Percentiles rank a stretch among this genome's conserved stretches.
Conservation (phyloP, 2,329 filamentous ascomycete genomes). For the Trichophyton equinum region DNA sequence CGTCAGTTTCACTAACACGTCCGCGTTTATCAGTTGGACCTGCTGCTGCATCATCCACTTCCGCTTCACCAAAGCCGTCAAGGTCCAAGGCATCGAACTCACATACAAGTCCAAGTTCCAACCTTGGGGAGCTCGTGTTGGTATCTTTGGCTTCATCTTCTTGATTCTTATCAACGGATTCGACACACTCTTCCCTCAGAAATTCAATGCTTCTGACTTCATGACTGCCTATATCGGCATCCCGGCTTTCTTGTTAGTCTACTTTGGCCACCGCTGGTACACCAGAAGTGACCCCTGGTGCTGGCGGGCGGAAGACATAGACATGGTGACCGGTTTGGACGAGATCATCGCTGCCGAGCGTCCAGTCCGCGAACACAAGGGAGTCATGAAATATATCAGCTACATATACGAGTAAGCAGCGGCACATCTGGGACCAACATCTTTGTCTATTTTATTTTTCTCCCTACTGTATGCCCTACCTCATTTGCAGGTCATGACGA, state of each 20-base stretch:
- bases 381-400: constrained; percentile 9
- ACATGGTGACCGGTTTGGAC: constrained; percentile 42
- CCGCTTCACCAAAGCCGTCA: constrained; percentile 43
- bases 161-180: constrained; percentile 66
- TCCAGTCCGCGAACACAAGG: constrained; percentile 18
- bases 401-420: constrained; percentile 12
- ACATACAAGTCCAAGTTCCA: constrained; percentile 45
- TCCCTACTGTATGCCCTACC: neutral
- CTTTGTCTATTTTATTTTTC: neutral
- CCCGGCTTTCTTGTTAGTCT: constrained; percentile 46
- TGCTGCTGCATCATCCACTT: constrained; percentile 51
- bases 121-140: constrained; percentile 52
- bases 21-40: constrained; percentile 58
- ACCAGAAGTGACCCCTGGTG: constrained; percentile 41
- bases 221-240: constrained; percentile 55
- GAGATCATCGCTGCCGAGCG: constrained; percentile 39
- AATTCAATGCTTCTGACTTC: constrained; percentile 54
- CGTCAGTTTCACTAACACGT: constrained; percentile 56
- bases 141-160: constrained; percentile 42
- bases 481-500: neutral
- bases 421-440: neutral
- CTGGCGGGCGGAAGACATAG: constrained; percentile 38
- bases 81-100: constrained; percentile 36
- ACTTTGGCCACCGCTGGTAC: constrained; percentile 40
- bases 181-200: constrained; percentile 54